Base-by-base conservation (phyloP, 1,284 basidiomycete genomes). In the Heterobasidion occidentale region DNA sequence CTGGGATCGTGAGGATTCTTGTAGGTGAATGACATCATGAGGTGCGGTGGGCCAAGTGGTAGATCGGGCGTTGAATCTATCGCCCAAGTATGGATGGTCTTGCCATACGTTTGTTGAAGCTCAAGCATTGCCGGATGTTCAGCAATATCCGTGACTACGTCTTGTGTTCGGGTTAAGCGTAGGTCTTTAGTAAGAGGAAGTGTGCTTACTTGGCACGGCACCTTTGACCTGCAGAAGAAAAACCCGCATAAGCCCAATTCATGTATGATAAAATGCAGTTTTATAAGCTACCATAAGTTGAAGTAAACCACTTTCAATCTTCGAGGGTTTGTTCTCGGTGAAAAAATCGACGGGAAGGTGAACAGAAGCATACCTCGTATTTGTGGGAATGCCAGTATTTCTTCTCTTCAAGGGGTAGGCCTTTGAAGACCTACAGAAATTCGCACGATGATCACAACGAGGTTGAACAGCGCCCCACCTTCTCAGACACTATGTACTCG, bases 61-160 rank as follows among this genome's bases (percentile, higher is more conserved):
- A 81, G 62, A 38, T 78, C 71, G 0, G 78, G 74, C 53, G 71
- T 55, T 14, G 66, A 65, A 60, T 80, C 78, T 57, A 65, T 67
- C 17, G 64, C 69, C 76, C 78, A 78, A 8, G 76, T 78, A 55
- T 78, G 77, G 27, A 78, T 74, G 1, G 75, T 75, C 69, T 81
- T 81, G 52, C 77, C 79, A 58, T 80, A 81, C 1, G 76, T 77
- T 54, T 70, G 68, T 57, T 80, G 76, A 2, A 80, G 65, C 56
- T 77, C 72, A 4, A 73, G 66, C 77, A 81, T 80, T 0, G 72
- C 71, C 0, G 72, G 72, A 56, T 75, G 68, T 59, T 81, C 77
- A 0, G 74, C 72, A 7, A 65, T 36, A 56, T 78, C 74, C 3
- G 69, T 70, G 7, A 71, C 66, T 8, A 61, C 59, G 34, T 60